phyloP scores from a whole-genome alignment of 352 stramenopile species.

The Pythium insidiosum region DNA sequence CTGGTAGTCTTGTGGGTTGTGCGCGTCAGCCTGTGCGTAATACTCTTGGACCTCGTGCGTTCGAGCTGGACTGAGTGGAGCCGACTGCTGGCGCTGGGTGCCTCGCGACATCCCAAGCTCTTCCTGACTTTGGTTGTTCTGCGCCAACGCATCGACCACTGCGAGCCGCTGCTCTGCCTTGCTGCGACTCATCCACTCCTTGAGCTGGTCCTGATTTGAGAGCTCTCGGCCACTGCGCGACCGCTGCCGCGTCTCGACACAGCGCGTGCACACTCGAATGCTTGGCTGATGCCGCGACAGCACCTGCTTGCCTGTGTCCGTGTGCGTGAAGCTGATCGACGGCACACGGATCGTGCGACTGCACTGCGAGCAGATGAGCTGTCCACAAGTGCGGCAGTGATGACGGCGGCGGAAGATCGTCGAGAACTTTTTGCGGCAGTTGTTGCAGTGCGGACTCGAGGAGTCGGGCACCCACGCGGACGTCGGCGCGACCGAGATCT shows the following conservation, averaged over 20 bases:
- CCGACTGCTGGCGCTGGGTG: slow-evolving; percentile 18
- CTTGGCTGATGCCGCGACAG: slow-evolving; percentile 72
- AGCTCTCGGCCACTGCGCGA: slow-evolving; percentile 62
- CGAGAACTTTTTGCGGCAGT: slow-evolving; percentile 76
- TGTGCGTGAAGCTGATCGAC: slow-evolving; percentile 81
- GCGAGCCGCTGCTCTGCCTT: slow-evolving; percentile 30
- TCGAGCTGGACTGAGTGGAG: slow-evolving; percentile 40
- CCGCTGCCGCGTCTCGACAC: slow-evolving; percentile 69
- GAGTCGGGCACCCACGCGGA: slow-evolving; percentile 82
- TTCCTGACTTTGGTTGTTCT: too few relatives aligned
- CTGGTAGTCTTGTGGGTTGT: too few relatives aligned
- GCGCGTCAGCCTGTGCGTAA: too few relatives aligned
- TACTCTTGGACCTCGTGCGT: slow-evolving; percentile 58
- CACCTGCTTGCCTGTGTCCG: slow-evolving; percentile 70
- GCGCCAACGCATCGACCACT: slow-evolving; percentile 8
- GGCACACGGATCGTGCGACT: slow-evolving; percentile 79
- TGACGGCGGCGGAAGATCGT: slow-evolving; percentile 81
- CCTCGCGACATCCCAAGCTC: too few relatives aligned
- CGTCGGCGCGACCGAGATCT: slow-evolving; percentile 77
- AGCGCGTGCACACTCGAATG: slow-evolving; percentile 81
- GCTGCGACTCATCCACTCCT: slow-evolving; percentile 70
- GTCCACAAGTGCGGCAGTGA: slow-evolving; percentile 81
- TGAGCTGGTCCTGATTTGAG: slow-evolving; percentile 76
- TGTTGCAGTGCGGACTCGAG: slow-evolving; percentile 74
- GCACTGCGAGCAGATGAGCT: slow-evolving; percentile 86